A percentile compares a stretch with the other conserved stretches of the same genome.
These are phyloP conservation scores for Wickerhamomyces kurtzmanii DNA, from an alignment of 805 yeast species.

Conservation along the genomic window DNA sequence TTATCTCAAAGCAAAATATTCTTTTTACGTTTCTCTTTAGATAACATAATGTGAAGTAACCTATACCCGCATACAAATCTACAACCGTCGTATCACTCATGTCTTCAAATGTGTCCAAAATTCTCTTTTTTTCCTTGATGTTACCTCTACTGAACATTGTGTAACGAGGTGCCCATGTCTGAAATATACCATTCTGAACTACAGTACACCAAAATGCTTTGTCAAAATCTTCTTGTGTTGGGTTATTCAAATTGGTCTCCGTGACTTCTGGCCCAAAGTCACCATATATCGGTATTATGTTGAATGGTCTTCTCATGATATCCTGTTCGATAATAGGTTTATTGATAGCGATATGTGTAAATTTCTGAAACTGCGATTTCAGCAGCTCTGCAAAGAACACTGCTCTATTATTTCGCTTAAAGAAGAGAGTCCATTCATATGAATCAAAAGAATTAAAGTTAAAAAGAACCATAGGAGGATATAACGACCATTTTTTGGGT, in stretches of 20 bases:
- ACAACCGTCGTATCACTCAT: constrained; percentile 36
- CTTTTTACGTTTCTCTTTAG: constrained; percentile 39
- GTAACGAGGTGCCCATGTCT: constrained; percentile 75
- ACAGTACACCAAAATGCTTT: constrained; percentile 63
- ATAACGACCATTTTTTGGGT: constrained; percentile 52
- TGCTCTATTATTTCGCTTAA: constrained; percentile 5
- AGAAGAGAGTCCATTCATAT: constrained; percentile 21
- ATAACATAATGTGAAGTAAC: constrained; percentile 72
- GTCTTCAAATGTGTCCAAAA: constrained; percentile 31
- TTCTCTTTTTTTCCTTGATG: constrained; percentile 67
- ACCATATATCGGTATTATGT: constrained; percentile 51
- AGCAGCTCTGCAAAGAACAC: constrained; percentile 15
- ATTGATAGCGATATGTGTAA: constrained; percentile 63
- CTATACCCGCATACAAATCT: constrained; percentile 80
- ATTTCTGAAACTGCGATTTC: constrained; percentile 8
- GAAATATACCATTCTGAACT: constrained; percentile 65
- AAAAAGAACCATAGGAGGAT: constrained; percentile 59
- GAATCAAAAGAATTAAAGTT: constrained; percentile 36
- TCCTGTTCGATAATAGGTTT: constrained; percentile 53
- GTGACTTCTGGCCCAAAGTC: constrained; percentile 45
- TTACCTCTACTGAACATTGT: constrained; percentile 89
- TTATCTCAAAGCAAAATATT: constrained; percentile 73
- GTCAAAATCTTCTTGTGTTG: constrained; percentile 32
- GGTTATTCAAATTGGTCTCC: constrained; percentile 18
- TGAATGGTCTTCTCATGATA: constrained; percentile 54